Conservation (phyloP, 2,329 filamentous ascomycete species). For the Exophiala sp. region DNA sequence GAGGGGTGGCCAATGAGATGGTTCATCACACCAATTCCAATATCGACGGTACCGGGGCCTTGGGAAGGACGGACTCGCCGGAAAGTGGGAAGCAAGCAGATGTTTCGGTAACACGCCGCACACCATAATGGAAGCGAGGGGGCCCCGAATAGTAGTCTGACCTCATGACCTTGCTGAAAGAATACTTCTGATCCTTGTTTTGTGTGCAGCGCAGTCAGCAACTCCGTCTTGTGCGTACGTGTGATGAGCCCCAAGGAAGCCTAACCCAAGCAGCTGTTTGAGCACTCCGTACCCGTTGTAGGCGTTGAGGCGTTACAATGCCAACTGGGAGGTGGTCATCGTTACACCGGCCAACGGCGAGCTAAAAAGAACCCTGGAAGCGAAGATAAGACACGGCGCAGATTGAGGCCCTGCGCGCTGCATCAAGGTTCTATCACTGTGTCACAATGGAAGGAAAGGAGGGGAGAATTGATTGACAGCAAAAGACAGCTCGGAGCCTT, state of each 20-base stretch:
- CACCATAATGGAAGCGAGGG: background rate
- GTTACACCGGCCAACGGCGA: slow-evolving; percentile 12
- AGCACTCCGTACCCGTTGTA: background rate
- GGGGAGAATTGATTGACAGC: background rate
- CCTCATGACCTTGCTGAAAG: background rate
- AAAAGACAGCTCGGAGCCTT: too few species aligned
- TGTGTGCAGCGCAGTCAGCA: background rate
- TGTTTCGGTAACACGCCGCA: background rate
- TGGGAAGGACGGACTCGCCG: slow-evolving; percentile 11
- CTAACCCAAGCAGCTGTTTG: background rate
- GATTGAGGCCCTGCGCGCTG: slow-evolving; percentile 1
- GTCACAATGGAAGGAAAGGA: background rate
- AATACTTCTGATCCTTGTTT: background rate
- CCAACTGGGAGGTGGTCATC: background rate
- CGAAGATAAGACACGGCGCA: slow-evolving; percentile 7
- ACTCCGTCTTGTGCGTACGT: background rate
- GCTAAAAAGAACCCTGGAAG: background rate
- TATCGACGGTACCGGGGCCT: slow-evolving; percentile 17
- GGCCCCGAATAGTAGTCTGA: background rate
- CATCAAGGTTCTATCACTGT: background rate
- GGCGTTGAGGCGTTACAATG: background rate
- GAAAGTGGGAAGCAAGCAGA: background rate
- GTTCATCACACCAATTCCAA: slow-evolving; percentile 14
- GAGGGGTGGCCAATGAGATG: slow-evolving; percentile 12
- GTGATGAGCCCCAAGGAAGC: background rate